A percentile compares a stretch with the other conserved stretches of the same genome.
Conservation (phyloP, 257 asterid genomes). For the Thymus mandschuricus region DNA sequence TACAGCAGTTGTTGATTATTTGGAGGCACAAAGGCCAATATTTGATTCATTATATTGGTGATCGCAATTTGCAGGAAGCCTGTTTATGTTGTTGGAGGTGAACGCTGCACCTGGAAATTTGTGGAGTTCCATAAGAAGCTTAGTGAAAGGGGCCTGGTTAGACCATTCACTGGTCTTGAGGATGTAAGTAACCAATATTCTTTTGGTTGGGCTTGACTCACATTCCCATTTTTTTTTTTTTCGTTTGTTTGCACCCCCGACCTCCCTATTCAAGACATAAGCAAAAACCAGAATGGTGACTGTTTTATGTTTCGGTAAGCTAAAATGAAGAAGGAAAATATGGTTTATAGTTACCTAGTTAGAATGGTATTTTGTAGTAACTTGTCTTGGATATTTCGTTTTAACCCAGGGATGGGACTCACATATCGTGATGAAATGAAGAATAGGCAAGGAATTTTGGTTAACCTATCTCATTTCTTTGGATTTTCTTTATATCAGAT, state of each 20-base stretch:
- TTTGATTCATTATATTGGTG: slow-evolving; percentile 23
- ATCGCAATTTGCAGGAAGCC: slow-evolving; percentile 68
- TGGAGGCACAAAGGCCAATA: slow-evolving; percentile 21
- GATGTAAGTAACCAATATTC: slow-evolving; percentile 68
- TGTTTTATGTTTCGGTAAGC: neutral
- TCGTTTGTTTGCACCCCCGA: neutral
- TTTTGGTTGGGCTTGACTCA: neutral
- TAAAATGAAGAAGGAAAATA: neutral
- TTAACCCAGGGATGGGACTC: neutral
- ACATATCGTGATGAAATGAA: neutral
- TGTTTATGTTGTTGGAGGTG: slow-evolving; percentile 90
- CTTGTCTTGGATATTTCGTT: neutral
- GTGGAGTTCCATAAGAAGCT: slow-evolving; percentile 80
- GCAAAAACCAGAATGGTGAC: neutral
- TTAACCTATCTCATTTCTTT: slow-evolving; percentile 5
- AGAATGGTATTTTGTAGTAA: too few relatives aligned
- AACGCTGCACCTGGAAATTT: slow-evolving; percentile 87
- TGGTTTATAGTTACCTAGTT: neutral
- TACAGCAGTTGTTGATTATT: slow-evolving; percentile 27
- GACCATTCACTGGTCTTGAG: slow-evolving; percentile 96
- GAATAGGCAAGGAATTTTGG: neutral
- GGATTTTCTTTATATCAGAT: slow-evolving; percentile 52
- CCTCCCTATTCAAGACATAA: neutral
- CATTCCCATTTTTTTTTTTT: neutral
- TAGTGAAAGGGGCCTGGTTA: slow-evolving; percentile 81